Conservation (phyloP, 257 asterid genomes). For the Solanum sitiens region DNA sequence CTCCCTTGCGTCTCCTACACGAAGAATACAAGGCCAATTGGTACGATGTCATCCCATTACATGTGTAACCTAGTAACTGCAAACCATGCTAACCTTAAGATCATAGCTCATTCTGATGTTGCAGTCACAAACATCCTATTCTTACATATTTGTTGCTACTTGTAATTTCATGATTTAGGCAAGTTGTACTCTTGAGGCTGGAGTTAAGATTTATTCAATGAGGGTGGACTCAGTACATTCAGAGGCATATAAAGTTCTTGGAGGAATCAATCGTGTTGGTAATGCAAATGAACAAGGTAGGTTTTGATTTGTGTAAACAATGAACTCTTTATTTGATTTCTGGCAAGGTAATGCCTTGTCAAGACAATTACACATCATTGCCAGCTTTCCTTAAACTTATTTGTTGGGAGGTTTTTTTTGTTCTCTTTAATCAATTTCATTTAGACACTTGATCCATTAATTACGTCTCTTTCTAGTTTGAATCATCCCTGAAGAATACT, state of each 20-base stretch:
- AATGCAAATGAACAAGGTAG: slow-evolving; percentile 71
- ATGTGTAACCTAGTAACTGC: neutral
- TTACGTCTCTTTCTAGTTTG: neutral
- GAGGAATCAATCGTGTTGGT: slow-evolving; percentile 95
- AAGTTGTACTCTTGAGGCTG: slow-evolving; percentile 98
- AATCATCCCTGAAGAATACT: neutral
- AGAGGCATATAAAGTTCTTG: slow-evolving; percentile 96
- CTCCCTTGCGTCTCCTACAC: neutral
- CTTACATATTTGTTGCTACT: neutral
- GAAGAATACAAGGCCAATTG: neutral
- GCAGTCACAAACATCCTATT: neutral
- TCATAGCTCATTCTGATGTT: neutral
- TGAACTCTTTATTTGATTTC: neutral
- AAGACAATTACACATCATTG: neutral
- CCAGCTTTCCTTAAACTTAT: neutral
- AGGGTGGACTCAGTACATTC: slow-evolving; percentile 96
- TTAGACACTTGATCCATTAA: neutral
- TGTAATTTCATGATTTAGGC: slow-evolving; percentile 41
- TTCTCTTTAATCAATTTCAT: neutral
- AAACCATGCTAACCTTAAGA: neutral
- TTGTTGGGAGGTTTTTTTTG: neutral
- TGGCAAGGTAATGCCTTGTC: neutral
- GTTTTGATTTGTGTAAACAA: neutral
- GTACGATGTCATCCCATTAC: neutral
- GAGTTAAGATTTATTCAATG: slow-evolving; percentile 92